Conservation (phyloP, 441 rosid species). For the Corymbia calophylla region DNA sequence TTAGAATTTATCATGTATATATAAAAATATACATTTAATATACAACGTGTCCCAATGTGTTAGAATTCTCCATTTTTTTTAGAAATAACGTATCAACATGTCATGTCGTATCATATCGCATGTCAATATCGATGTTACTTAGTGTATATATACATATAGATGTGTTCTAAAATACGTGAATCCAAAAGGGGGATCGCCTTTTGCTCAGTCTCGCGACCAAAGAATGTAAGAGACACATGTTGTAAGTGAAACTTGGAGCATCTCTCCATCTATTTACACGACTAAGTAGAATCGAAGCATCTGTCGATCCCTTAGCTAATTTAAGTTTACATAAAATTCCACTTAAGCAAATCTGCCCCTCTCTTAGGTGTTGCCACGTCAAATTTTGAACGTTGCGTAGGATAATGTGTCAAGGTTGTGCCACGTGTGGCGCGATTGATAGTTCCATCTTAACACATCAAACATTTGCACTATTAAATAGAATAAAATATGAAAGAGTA, state of each 20-base stretch:
- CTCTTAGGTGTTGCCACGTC: background rate
- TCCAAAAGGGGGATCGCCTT: background rate
- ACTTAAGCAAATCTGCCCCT: background rate
- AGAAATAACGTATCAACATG: background rate
- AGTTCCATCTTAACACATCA: background rate
- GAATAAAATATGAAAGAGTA: background rate
- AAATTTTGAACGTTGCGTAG: background rate
- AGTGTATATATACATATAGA: background rate
- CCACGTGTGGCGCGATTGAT: background rate
- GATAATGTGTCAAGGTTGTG: background rate
- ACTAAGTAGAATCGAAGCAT: background rate
- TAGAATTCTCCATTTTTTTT: no score
- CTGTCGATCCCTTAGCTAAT: fast-evolving
- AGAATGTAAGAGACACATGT: background rate
- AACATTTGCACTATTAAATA: background rate
- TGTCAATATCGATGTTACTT: no score
- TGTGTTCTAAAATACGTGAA: background rate
- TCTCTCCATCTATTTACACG: background rate
- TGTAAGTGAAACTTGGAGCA: fast-evolving
- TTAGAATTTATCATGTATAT: no score
- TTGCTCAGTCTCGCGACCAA: background rate
- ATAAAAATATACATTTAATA: no score
- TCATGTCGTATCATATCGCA: background rate
- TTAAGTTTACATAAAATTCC: fast-evolving
- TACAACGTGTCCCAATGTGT: no score